Evolutionary conservation across 208 protist species (phyloP).

Genomic region (Plasmodiophora brassicae): DNA sequence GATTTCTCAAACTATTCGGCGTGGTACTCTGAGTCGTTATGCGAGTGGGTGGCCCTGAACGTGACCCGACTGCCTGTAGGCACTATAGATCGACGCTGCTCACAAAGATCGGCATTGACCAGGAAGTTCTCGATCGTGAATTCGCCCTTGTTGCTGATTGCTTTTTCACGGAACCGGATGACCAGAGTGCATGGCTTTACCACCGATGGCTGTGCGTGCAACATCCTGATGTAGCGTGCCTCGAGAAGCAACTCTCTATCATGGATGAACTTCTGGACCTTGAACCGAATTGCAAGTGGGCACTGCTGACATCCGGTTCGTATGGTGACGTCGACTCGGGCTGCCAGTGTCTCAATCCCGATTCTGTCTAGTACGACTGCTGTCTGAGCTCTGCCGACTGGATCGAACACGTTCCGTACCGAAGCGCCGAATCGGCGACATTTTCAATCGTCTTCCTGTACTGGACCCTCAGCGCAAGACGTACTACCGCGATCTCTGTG

Average conservation of each 20-base stretch:
- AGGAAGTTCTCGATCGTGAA: background rate
- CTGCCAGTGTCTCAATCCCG: too few relatives aligned
- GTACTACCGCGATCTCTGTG: too few relatives aligned
- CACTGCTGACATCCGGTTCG: constrained; percentile 18
- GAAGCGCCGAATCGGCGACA: too few relatives aligned
- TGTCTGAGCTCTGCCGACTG: too few relatives aligned
- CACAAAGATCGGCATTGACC: constrained; percentile 36
- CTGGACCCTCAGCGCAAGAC: too few relatives aligned
- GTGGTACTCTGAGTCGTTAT: constrained; percentile 71
- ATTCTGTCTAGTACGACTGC: too few relatives aligned
- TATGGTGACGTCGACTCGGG: too few relatives aligned
- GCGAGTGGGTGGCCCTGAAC: background rate
- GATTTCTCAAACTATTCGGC: constrained; percentile 96
- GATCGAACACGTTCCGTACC: too few relatives aligned
- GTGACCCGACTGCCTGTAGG: background rate
- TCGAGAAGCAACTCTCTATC: background rate
- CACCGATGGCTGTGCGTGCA: constrained; percentile 46
- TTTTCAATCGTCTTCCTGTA: too few relatives aligned
- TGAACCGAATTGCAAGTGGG: constrained; percentile 46
- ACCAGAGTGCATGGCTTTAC: constrained; percentile 50
- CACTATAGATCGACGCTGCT: constrained; percentile 62
- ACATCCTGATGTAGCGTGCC: background rate
- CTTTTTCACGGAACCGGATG: constrained; percentile 47
- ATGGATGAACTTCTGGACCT: constrained; percentile 43
- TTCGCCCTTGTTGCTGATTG: constrained; percentile 42